Evolutionary conservation across 305 asterid species (phyloP), one percentile per base, ranked within the genome.

Genomic region (Fraxinus sp.): DNA sequence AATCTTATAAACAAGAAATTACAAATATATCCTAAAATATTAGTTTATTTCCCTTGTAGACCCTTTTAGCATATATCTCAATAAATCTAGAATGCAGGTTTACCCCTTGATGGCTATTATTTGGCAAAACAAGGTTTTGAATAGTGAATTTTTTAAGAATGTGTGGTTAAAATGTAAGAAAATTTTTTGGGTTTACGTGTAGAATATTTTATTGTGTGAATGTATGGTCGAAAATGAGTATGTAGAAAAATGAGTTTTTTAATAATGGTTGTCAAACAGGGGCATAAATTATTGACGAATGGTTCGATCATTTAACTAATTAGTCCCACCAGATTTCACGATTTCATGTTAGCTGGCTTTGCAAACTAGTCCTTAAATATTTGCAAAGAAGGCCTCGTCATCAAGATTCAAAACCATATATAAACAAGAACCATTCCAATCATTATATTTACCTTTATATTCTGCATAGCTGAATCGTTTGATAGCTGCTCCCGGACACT

Each of bases 371-470:
- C 37, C 18, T 68, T 68, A 68, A 30, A 11, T 14, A 70, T 70
- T 70, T 70, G 33, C 75, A 28, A 3, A 28, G 66, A 30, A 74
- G 82, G 39, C 35, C 72, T 55, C 57, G 62, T 49, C 57, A 49
- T 77, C 72, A 35, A 74, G 71, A 81, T 55, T 74, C 82, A 82
- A 80, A 62, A 24, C 72, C 39, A 39, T 35, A 44, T 55, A 62
- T 35, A 80, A 73, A 44, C 24, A 79, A 26, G 75, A n/a, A 80
- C 46, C 68, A 55, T 66, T 36, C 66, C 66, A 55, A 71, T 73
- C 79, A 75, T 78, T 71, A 76, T 80, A 79, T 72, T 83, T 70
- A 93, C 93, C 95, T 84, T 82, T 59, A 64, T 77, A 37, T 72
- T 78, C 57, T 52, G 87, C 75, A 74, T 7, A 62, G 82, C 80